A percentile compares a stretch with the other conserved stretches of the same genome.
Conservation (phyloP, 2,329 filamentous ascomycete species). For the Knufia petricola region DNA sequence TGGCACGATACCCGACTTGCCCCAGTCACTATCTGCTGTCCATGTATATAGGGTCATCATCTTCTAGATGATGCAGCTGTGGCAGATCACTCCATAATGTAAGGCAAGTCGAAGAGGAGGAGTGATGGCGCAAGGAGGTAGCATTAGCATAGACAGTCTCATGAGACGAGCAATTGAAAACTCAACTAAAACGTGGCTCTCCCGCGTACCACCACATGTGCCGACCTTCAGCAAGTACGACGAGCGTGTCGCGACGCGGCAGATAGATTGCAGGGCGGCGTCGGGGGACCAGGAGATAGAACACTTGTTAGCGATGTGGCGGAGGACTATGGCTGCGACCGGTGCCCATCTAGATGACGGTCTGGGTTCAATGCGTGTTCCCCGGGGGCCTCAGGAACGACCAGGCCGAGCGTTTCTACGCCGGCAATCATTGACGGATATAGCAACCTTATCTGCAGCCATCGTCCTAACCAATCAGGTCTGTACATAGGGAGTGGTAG, state of each 20-base stretch:
- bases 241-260: not conserved
- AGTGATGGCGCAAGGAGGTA: not conserved
- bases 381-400: no score
- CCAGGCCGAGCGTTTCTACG: no score
- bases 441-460: no score
- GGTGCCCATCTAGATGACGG: no score
- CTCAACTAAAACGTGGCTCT: no score
- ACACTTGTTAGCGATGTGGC: not conserved
- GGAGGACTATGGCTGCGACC: not conserved
- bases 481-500: no score
- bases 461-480: no score
- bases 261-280: not conserved
- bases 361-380: no score
- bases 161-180: not conserved
- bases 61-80: not conserved
- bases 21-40: conserved; percentile 8
- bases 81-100: not conserved
- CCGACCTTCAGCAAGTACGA: no score
- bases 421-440: no score
- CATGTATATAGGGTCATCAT: conserved; percentile 8
- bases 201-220: no score
- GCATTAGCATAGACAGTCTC: not conserved
- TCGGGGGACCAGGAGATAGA: not conserved
- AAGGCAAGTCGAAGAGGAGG: not conserved
- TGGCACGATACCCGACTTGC: conserved; percentile 11